Conservation (phyloP, 2,329 filamentous ascomycete genomes). For the Claviceps capensis region DNA sequence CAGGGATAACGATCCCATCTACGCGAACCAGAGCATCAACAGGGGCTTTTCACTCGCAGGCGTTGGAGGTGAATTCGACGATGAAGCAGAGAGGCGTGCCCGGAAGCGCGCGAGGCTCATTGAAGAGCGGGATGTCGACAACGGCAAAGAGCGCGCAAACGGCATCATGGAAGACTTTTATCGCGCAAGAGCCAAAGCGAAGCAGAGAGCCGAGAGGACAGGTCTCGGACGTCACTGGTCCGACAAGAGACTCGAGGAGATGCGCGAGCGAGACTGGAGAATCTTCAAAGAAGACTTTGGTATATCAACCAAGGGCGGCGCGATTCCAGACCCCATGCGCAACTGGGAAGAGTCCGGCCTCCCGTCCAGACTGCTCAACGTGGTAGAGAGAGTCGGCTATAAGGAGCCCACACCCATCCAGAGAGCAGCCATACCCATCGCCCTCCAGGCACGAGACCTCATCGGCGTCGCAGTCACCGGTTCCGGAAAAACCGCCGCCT, state of each 20-base stretch:
- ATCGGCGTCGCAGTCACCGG: conserved; percentile 96
- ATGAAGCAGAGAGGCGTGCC: conserved; percentile 40
- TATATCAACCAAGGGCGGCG: conserved; percentile 84
- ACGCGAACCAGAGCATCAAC: conserved; percentile 27
- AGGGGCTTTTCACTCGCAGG: conserved; percentile 30
- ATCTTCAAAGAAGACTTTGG: conserved; percentile 99
- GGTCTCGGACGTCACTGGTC: conserved; percentile 89
- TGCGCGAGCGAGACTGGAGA: conserved; percentile 96
- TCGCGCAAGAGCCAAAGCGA: conserved; percentile 44
- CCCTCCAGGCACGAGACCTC: conserved; percentile 82
- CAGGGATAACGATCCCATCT: conserved; percentile 58
- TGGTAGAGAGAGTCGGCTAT: conserved; percentile 78
- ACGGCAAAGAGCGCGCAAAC: conserved; percentile 61
- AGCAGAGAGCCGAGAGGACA: conserved; percentile 58
- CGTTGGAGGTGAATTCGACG: conserved; percentile 36
- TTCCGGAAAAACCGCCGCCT: conserved; percentile 96
- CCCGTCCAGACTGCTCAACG: conserved; percentile 62
- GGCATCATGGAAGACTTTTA: conserved; percentile 75
- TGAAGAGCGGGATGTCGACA: conserved; percentile 59
- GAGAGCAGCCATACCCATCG: conserved; percentile 88
- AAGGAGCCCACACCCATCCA: conserved; percentile 86
- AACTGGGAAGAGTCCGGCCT: conserved; percentile 79
- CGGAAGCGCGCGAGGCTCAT: conserved; percentile 53
- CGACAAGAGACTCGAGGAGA: conserved; percentile 80
- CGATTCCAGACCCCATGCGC: conserved; percentile 91